Evolutionary conservation across 2,329 filamentous ascomycete genomes (phyloP), one percentile per base, ranked within the genome.

Genomic region (Diplocarpon rosae): DNA sequence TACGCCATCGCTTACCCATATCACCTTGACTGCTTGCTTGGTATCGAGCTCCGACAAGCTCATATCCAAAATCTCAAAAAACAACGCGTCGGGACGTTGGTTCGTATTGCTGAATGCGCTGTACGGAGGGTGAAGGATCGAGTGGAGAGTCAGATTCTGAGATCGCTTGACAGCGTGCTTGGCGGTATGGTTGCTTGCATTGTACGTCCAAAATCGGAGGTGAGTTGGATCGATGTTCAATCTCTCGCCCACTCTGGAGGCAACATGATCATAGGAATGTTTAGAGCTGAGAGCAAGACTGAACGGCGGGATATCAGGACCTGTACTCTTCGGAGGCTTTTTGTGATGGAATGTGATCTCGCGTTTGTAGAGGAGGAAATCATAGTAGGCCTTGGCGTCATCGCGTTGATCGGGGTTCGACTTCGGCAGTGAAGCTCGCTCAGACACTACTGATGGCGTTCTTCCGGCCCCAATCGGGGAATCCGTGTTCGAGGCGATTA

Each of bases 61-160:
- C 70, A 95, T 94, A 51, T 98, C 92, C 33, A 98, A 69, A 24
- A 96, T 78, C 63, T 98, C 92, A 60, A 89, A 98, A 63, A 82
- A 96, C 42, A 98, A 70, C 1, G 83, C 78, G 63, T 96, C 90
- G 15, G 74, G 67, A 43, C 80, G 75, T 59, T 88, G 84, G 28
- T 73, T 79, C 45, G 75, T 75, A 54, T 80, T 84, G 40, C 82
- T 73, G 53, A 87, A 83, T 10, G 74, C 74, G 52, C 78, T 79
- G 42, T 85, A 85, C 42, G 81, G 77, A 10, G 85, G 81, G 49
- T 78, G 80, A 13, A 98, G 72, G 36, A 96, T 94, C 51, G 78
- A 80, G 42, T 76, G 73, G 11, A 98, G 69, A n/a, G 73, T 93
- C 47, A 82, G 76, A 49, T 46, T 56, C 48, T 62, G 73, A 62